Base-by-base conservation (phyloP, 116 monocot species). In the Zostera marina region DNA sequence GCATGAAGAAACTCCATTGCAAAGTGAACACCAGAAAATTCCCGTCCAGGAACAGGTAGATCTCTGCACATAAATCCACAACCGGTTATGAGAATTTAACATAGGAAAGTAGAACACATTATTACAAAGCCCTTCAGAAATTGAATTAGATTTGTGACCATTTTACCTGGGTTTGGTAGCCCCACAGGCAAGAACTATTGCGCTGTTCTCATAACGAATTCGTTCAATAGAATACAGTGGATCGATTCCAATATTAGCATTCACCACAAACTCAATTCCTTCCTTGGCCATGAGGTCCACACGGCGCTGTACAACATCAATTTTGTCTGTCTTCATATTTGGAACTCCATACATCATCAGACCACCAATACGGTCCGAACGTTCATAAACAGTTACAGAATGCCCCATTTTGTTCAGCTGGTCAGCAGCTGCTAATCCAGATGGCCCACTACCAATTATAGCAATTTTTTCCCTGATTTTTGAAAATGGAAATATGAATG, bases 301-400 rank as follows among this genome's bases (percentile, higher is more conserved):
- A 62, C 91, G 99, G 5, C 99, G 83, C 60, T 91, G 91, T 49
- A 99, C 91, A 64, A 99, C 58, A 25, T 79, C 83, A 26, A 79
- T 56, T 60, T 99, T 99, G 62, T 91, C 99, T 5, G 99, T 62
- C 71, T 99, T 99, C 99, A 99, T 99, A 77, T 99, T 99, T 40
- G 99, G 99, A 66, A 99, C 99, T 22, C 99, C 99, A 65, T 99
- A 99, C 99, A 99, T 91, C 99, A 99, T 99, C 22, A 99, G 70
- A 13, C 99, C 99, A 7, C 99, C 99, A 63, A 99, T 84, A 21
- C 99, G 86, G 41, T 99, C 99, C 60, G 99, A 73, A 42, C 99
- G 90, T 64, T 99, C 99, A 63, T 68, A 91, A 17, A 99, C 99
- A 41, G 91, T 99, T 42, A 99, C 91, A 13, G 17, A 70, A 55